These are phyloP conservation scores for Canna indica DNA, from an alignment of 176 grass and related monocot species.

Conservation along the genomic window DNA sequence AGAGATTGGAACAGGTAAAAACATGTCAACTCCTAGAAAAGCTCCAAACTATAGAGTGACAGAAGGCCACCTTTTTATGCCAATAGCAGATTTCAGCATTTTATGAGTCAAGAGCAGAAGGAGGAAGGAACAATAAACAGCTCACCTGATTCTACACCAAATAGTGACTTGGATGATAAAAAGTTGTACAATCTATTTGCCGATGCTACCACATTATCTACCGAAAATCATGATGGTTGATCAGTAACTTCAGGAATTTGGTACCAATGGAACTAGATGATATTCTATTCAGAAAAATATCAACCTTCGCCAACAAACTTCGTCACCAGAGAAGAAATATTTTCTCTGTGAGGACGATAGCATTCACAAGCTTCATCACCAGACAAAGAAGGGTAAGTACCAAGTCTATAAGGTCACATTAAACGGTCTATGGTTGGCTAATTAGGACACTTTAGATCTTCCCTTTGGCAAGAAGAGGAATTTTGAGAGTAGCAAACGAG, in stretches of 20 bases:
- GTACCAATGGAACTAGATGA: background rate
- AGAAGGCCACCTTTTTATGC: background rate
- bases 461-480: background rate
- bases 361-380: background rate
- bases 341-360: background rate
- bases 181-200: background rate
- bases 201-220: background rate
- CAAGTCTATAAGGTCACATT: background rate
- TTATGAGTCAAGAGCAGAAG: background rate
- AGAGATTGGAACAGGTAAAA: background rate
- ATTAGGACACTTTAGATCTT: background rate
- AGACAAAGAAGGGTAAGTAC: background rate
- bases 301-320: background rate
- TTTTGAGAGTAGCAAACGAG: background rate
- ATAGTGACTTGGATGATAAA: background rate
- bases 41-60: background rate
- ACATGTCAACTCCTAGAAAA: background rate
- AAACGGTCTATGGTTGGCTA: background rate
- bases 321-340: background rate
- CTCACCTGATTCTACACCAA: background rate
- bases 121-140: background rate
- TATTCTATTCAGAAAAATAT: background rate
- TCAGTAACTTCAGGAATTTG: background rate
- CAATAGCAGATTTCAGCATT: background rate
- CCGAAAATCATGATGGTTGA: background rate